These are phyloP conservation scores for Phaffia rhodozyma DNA, from an alignment of 1,284 basidiomycete genomes.

Conservation along the genomic window DNA sequence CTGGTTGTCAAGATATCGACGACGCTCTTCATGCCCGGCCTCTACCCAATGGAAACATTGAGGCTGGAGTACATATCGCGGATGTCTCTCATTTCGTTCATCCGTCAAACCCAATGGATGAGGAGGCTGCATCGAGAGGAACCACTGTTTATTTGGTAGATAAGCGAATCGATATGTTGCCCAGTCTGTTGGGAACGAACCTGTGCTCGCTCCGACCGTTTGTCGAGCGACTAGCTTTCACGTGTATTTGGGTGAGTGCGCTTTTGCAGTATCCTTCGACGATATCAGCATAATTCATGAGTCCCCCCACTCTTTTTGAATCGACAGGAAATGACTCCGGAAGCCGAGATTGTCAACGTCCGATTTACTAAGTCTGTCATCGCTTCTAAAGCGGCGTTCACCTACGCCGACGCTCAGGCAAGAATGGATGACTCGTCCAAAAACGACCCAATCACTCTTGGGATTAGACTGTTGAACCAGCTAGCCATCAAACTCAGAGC, in stretches of 20 bases:
- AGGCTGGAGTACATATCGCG: constrained; percentile 97
- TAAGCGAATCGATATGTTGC: constrained; percentile 98
- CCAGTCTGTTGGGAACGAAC: constrained; percentile 86
- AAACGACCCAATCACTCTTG: constrained; percentile 71
- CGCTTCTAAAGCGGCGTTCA: constrained; percentile 91
- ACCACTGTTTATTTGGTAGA: constrained; percentile 98
- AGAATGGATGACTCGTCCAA: constrained; percentile 80
- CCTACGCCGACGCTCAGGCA: constrained; percentile 90
- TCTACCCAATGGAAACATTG: constrained; percentile 87
- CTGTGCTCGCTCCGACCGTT: constrained; percentile 85
- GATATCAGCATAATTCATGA: background rate
- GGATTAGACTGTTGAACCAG: constrained; percentile 79
- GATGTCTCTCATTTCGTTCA: constrained; percentile 96
- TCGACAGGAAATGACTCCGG: constrained; percentile 62
- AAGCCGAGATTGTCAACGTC: constrained; percentile 80
- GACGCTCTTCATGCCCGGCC: constrained; percentile 90
- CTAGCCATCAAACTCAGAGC: constrained; percentile 79
- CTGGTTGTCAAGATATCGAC: constrained; percentile 95
- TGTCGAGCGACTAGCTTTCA: constrained; percentile 92
- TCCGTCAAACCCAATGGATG: constrained; percentile 91
- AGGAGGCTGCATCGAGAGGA: constrained; percentile 84
- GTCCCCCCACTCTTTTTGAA: background rate
- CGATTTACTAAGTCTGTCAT: constrained; percentile 95
- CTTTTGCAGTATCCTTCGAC: background rate
- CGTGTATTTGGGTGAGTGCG: constrained; percentile 76